Evolutionary conservation across 192 early-diverging fungal genomes (phyloP).

Genomic region (Dispira simplex): DNA sequence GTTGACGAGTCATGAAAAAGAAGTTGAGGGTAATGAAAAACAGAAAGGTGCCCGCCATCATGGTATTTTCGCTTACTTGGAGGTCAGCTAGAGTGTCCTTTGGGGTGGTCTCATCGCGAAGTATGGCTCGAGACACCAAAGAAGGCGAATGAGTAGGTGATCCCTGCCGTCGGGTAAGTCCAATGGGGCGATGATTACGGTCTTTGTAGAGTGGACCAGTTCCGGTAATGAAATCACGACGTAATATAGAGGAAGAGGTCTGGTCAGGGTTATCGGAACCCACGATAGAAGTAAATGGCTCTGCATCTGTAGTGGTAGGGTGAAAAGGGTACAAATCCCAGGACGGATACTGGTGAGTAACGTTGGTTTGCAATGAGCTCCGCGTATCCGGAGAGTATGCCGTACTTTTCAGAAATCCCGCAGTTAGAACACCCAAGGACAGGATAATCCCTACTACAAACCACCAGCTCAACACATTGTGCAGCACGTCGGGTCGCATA

Average conservation of each 20-base stretch:
- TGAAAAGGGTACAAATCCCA: not conserved
- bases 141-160: not conserved
- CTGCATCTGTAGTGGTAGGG: no score
- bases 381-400: not conserved
- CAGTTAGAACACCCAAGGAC: conserved; percentile 18
- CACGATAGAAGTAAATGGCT: no score
- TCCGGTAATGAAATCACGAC: not conserved
- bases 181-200: not conserved
- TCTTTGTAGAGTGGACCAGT: not conserved
- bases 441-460: conserved; percentile 21
- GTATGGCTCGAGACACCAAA: not conserved
- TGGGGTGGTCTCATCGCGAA: not conserved
- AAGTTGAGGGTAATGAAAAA: conserved; percentile 25
- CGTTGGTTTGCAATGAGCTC: conserved; percentile 2
- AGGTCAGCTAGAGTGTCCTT: no score
- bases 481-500: conserved; percentile 30
- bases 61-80: conserved; percentile 15
- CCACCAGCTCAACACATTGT: conserved; percentile 30
- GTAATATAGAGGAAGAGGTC: not conserved
- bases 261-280: not conserved
- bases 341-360: not conserved
- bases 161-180: not conserved
- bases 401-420: conserved; percentile 14
- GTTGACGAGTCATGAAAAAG: conserved; percentile 32
- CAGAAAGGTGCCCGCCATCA: conserved; percentile 24